phyloP scores from a whole-genome alignment of 208 protist species.

The Trypanosomatidae sp. region DNA sequence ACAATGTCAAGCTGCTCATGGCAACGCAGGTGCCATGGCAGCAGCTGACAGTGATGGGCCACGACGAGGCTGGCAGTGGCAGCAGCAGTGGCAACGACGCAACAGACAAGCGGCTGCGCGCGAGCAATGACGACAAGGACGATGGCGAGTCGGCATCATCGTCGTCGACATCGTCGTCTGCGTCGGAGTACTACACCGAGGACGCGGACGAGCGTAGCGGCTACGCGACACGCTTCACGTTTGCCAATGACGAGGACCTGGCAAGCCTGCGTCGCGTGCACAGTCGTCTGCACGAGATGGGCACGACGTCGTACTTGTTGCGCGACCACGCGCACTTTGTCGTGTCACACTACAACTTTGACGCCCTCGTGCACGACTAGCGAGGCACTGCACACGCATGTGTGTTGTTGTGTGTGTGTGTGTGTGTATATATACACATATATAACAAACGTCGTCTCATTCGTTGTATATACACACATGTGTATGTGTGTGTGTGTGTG shows the following conservation, averaged over 20 bases:
- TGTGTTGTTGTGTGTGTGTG: too few species aligned
- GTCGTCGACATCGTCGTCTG: not conserved
- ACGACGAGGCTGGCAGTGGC: not conserved
- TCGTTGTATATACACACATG: too few species aligned
- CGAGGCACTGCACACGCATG: too few species aligned
- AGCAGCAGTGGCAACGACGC: constrained; percentile 1
- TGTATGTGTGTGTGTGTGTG: too few species aligned
- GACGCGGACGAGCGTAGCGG: constrained; percentile 74
- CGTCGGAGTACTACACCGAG: constrained; percentile 42
- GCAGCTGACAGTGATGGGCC: constrained; percentile 18
- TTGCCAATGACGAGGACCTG: constrained; percentile 66
- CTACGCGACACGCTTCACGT: constrained; percentile 32
- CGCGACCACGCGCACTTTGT: constrained; percentile 53
- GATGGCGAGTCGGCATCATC: not conserved
- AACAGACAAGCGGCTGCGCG: not conserved
- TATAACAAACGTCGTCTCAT: too few species aligned
- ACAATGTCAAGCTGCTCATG: constrained; percentile 81
- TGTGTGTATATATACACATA: too few species aligned
- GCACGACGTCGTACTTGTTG: constrained; percentile 43
- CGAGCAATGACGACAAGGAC: not conserved
- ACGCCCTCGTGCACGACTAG: too few species aligned
- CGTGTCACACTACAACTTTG: constrained; percentile 36
- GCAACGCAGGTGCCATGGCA: constrained; percentile 61
- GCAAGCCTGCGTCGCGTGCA: constrained; percentile 58
- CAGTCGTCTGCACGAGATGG: constrained; percentile 73